Conservation (phyloP, 768 basidiomycete genomes). For the Lyophyllum atratum region DNA sequence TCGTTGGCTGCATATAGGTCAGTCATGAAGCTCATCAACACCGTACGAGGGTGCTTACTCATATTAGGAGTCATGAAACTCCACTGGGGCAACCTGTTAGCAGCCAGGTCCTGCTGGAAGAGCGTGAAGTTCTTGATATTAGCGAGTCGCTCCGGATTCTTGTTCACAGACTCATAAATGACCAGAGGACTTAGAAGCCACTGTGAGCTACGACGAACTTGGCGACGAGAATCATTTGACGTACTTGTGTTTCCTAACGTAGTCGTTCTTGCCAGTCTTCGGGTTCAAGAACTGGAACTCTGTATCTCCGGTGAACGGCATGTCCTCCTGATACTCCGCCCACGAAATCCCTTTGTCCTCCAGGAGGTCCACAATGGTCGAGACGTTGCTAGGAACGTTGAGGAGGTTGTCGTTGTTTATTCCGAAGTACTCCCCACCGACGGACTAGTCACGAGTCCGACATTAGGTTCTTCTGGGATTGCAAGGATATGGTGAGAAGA, state of each 20-base stretch:
- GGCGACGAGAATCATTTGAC: conserved; percentile 3
- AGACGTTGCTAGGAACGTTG: conserved; percentile 46
- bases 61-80: conserved; percentile 65
- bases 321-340: conserved; percentile 62
- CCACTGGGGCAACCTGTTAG: conserved; percentile 57
- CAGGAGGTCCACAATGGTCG: conserved; percentile 60
- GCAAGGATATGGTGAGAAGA: background rate
- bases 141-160: conserved; percentile 37
- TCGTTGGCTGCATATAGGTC: conserved; percentile 39
- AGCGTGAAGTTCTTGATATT: conserved; percentile 64
- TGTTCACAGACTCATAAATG: conserved; percentile 52
- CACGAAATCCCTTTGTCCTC: conserved; percentile 60
- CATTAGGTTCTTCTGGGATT: background rate
- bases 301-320: conserved; percentile 50
- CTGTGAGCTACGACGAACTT: background rate
- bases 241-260: conserved; percentile 34
- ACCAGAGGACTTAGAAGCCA: conserved; percentile 38
- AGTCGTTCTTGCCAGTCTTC: conserved; percentile 25
- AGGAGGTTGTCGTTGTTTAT: conserved; percentile 39
- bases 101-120: conserved; percentile 55
- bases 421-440: conserved; percentile 34
- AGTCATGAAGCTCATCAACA: background rate
- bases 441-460: conserved; percentile 2
- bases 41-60: conserved; percentile 17
- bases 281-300: conserved; percentile 35